phyloP scores from a whole-genome alignment of 2,329 filamentous ascomycete genomes.

The Pseudogymnoascus sp. region DNA sequence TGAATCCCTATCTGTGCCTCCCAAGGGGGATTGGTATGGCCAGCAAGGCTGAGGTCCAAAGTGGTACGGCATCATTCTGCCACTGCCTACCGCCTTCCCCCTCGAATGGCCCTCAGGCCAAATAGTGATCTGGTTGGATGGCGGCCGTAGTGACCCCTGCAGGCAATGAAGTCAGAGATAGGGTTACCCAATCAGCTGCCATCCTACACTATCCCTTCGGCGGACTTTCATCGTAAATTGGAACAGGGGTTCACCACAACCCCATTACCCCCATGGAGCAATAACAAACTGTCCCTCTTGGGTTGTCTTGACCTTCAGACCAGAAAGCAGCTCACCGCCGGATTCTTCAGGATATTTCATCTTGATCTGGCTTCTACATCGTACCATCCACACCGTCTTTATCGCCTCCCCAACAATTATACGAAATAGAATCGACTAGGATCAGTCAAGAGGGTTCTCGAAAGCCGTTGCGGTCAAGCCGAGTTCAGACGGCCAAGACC shows the following conservation, averaged over 20 bases:
- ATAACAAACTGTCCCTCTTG: slow-evolving; percentile 5
- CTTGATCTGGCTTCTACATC: not conserved
- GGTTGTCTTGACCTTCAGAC: not conserved
- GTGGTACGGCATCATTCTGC: not conserved
- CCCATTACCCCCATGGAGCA: not conserved
- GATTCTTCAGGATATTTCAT: not conserved
- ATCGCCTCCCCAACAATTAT: not conserved
- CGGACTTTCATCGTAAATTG: not conserved
- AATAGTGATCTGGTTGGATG: not conserved
- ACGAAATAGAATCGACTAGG: not conserved
- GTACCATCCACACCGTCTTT: not conserved
- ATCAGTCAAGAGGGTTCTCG: not conserved
- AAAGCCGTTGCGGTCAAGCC: slow-evolving; percentile 1
- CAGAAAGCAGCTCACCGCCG: not conserved
- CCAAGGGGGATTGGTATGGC: not conserved
- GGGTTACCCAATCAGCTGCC: not conserved
- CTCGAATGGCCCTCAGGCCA: not conserved
- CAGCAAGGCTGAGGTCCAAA: not conserved
- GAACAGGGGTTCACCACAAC: not conserved
- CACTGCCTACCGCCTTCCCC: not conserved
- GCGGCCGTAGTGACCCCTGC: not conserved
- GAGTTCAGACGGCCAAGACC: slow-evolving; percentile 1
- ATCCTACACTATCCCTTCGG: not conserved
- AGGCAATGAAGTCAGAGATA: not conserved
- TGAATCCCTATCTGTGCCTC: not conserved